These are phyloP conservation scores for Trichophyton verrucosum DNA, from an alignment of 2,329 filamentous ascomycete genomes.

Conservation along the genomic window DNA sequence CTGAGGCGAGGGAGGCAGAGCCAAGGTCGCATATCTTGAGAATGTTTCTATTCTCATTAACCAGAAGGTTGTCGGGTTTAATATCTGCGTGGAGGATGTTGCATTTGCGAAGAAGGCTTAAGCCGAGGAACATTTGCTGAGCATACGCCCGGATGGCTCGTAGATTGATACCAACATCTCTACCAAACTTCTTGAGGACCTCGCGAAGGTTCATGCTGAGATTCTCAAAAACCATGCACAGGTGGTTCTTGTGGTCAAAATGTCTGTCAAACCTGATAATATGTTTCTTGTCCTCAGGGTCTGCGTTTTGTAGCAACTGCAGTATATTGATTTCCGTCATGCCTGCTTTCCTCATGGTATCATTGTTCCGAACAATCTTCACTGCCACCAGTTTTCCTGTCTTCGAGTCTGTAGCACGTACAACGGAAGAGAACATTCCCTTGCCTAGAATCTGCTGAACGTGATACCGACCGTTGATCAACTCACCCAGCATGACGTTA, in stretches of 20 bases:
- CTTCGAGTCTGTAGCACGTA: conserved; percentile 66
- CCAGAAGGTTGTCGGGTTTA: conserved; percentile 95
- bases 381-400: conserved; percentile 73
- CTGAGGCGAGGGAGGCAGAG: conserved; percentile 82
- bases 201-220: conserved; percentile 84
- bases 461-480: conserved; percentile 80
- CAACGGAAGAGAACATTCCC: conserved; percentile 96
- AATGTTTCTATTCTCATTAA: conserved; percentile 68
- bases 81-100: conserved; percentile 91
- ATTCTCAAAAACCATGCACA: conserved; percentile 96
- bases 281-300: conserved; percentile 82
- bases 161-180: conserved; percentile 84
- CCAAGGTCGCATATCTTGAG: conserved; percentile 95
- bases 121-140: conserved; percentile 82
- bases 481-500: conserved; percentile 81
- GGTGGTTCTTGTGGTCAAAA: conserved; percentile 88
- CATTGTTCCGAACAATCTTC: conserved; percentile 96
- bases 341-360: conserved; percentile 79
- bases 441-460: conserved; percentile 77
- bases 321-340: conserved; percentile 91
- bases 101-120: conserved; percentile 79
- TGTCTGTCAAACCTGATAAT: conserved; percentile 74
- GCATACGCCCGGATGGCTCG: conserved; percentile 79
- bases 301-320: conserved; percentile 70
- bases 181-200: conserved; percentile 88